Evolutionary conservation across 495 filamentous ascomycete genomes (phyloP).

Genomic region (Trichoderma gamsii): DNA sequence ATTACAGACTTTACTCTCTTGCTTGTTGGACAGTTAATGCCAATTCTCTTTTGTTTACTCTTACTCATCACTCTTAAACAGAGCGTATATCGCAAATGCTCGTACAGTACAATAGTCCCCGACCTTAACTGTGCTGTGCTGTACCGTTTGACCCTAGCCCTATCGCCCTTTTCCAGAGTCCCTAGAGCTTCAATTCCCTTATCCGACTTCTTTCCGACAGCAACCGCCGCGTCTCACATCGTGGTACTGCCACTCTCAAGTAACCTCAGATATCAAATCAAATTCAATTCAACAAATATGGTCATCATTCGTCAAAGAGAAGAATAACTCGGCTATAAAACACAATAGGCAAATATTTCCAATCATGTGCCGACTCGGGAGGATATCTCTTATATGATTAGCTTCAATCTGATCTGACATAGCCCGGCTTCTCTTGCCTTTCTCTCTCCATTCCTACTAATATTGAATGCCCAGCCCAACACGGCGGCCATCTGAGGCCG

Average conservation of each 20-base stretch:
- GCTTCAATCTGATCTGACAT: neutral
- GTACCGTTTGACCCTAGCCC: neutral
- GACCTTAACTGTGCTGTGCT: neutral
- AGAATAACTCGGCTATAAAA: neutral
- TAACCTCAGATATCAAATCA: neutral
- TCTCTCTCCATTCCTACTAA: conserved; percentile 21
- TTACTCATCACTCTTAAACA: neutral
- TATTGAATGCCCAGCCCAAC: conserved; percentile 63
- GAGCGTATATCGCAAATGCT: neutral
- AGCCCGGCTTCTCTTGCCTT: neutral
- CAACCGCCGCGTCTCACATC: neutral
- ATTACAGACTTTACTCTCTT: too few relatives aligned
- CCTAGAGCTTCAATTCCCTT: neutral
- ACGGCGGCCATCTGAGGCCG: conserved; percentile 30
- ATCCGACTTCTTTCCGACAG: neutral
- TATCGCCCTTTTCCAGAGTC: neutral
- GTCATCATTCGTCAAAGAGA: neutral
- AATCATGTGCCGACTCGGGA: neutral
- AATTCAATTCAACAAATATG: neutral
- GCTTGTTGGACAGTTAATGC: too few relatives aligned
- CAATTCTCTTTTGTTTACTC: neutral
- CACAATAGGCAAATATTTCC: neutral
- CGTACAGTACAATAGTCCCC: neutral
- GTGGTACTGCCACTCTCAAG: neutral
- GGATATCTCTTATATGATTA: neutral